Conservation (phyloP, 2,329 filamentous ascomycete species). For the Alternaria conjuncta region DNA sequence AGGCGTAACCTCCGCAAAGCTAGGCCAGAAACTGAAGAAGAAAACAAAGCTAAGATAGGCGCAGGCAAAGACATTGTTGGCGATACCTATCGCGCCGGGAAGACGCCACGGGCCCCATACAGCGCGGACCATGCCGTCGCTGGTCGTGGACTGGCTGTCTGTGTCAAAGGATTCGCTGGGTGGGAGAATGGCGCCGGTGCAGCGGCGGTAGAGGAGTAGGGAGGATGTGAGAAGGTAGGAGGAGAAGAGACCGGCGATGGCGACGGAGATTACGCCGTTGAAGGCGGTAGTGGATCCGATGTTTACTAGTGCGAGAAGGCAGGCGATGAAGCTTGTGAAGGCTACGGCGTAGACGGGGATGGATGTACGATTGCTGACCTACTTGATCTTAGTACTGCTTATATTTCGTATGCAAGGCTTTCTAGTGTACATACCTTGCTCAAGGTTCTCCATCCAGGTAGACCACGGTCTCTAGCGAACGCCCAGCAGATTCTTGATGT, state of each 20-base stretch:
- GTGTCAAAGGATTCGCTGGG: conserved; percentile 6
- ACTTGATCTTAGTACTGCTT: conserved; percentile 5
- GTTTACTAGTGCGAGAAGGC: conserved; percentile 57
- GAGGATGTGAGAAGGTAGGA: conserved; percentile 32
- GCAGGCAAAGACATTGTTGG: conserved; percentile 33
- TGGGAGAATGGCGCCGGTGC: conserved; percentile 25
- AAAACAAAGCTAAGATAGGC: conserved; percentile 31
- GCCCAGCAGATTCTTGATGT: conserved; percentile 49
- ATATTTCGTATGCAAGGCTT: not conserved
- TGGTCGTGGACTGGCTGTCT: not conserved
- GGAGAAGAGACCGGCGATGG: conserved; percentile 33
- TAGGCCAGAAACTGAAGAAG: conserved; percentile 41
- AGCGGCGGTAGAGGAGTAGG: conserved; percentile 36
- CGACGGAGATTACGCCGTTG: conserved; percentile 37
- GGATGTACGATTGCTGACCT: conserved; percentile 28
- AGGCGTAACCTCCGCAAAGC: conserved; percentile 18
- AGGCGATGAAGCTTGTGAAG: conserved; percentile 44
- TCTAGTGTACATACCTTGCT: conserved; percentile 15
- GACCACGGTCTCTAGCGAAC: conserved; percentile 50
- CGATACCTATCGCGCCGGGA: conserved; percentile 23
- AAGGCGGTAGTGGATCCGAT: conserved; percentile 49
- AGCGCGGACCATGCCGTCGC: conserved; percentile 12
- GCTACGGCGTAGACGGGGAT: conserved; percentile 46
- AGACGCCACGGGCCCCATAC: conserved; percentile 36
- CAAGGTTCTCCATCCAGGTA: conserved; percentile 45